Evolutionary conservation across 2,329 filamentous ascomycete species (phyloP).

Genomic region (Chrysosporium keratinophilum): DNA sequence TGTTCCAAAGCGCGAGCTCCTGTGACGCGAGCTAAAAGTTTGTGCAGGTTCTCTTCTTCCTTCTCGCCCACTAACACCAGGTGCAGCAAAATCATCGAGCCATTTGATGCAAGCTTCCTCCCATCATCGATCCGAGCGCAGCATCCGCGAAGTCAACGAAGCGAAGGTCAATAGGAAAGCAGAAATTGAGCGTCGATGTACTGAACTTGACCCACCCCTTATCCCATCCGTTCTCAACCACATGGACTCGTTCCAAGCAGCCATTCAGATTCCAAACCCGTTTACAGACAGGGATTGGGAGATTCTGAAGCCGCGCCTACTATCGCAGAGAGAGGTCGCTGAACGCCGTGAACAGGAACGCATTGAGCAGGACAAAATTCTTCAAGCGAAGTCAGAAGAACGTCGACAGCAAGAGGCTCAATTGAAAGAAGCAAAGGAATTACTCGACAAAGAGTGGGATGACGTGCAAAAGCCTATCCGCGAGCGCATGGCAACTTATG

Average conservation of each 20-base stretch:
- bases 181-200: constrained; percentile 63
- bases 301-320: constrained; percentile 54
- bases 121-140: constrained; percentile 38
- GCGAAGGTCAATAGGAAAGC: constrained; percentile 53
- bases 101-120: neutral
- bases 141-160: constrained; percentile 52
- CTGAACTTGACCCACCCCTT: constrained; percentile 56
- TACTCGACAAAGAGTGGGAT: constrained; percentile 60
- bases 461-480: constrained; percentile 58
- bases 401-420: constrained; percentile 40
- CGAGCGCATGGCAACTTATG: constrained; percentile 53
- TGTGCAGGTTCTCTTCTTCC: constrained; percentile 12
- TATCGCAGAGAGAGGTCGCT: constrained; percentile 56
- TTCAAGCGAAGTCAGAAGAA: constrained; percentile 40
- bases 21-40: neutral
- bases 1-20: neutral
- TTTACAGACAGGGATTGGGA: constrained; percentile 62
- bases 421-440: constrained; percentile 46
- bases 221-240: constrained; percentile 52
- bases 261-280: constrained; percentile 57
- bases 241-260: constrained; percentile 64
- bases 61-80: constrained; percentile 10
- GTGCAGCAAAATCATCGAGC: neutral
- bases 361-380: constrained; percentile 38
- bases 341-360: constrained; percentile 46